phyloP scores from a whole-genome alignment of 805 yeast species.

The Wickerhamiella azyma region DNA sequence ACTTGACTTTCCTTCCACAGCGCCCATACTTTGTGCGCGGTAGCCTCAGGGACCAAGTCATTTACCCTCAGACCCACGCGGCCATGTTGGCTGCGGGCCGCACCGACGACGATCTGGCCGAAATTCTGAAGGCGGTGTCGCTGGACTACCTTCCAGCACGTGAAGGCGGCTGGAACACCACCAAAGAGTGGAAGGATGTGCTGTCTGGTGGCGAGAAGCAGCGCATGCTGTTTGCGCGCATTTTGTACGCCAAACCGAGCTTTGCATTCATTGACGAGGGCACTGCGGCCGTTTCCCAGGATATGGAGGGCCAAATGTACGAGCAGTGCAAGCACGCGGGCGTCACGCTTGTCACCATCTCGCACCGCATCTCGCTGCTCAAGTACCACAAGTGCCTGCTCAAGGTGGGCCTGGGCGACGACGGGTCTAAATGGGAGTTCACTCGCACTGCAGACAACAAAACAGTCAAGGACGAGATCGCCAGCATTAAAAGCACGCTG shows the following conservation, averaged over 20 bases:
- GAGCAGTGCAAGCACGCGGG: constrained; percentile 55
- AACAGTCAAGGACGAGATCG: constrained; percentile 63
- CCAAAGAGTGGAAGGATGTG: constrained; percentile 76
- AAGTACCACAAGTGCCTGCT: constrained; percentile 71
- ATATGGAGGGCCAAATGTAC: constrained; percentile 76
- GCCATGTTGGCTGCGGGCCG: constrained; percentile 64
- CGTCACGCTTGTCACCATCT: constrained; percentile 66
- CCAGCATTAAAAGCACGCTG: constrained; percentile 47
- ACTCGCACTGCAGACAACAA: constrained; percentile 55
- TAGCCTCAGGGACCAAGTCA: constrained; percentile 78
- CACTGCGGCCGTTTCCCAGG: constrained; percentile 84
- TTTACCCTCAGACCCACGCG: constrained; percentile 66
- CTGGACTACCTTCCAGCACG: constrained; percentile 68
- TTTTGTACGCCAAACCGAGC: constrained; percentile 63
- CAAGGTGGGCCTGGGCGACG: constrained; percentile 46
- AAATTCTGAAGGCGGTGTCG: constrained; percentile 59
- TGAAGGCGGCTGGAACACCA: constrained; percentile 34
- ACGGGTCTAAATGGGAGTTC: constrained; percentile 37
- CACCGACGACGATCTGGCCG: constrained; percentile 54
- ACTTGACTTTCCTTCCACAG: constrained; percentile 71
- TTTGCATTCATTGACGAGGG: constrained; percentile 83
- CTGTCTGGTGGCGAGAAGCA: constrained; percentile 95
- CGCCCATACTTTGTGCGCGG: constrained; percentile 70
- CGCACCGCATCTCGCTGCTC: constrained; percentile 71
- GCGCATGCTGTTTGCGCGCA: constrained; percentile 75